These are phyloP conservation scores for Pouteria glomerata DNA, from an alignment of 148 eudicot species.

Conservation along the genomic window DNA sequence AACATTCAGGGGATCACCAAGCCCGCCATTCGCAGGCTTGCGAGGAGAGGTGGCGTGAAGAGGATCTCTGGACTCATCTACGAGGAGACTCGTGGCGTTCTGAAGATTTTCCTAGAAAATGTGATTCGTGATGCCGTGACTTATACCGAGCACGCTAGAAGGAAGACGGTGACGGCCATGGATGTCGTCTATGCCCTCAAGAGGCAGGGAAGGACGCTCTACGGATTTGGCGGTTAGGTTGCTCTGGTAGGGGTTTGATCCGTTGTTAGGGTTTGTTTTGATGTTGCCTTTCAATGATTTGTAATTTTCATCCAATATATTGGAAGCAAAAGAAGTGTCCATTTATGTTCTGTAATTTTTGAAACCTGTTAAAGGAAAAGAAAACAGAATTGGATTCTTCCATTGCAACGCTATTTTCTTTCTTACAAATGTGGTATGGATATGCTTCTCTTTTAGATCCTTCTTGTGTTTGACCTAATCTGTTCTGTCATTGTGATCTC, in stretches of 20 bases:
- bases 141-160: constrained; percentile 42
- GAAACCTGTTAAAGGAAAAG: too few species aligned
- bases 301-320: background rate
- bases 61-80: constrained; percentile 41
- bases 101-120: constrained; percentile 43
- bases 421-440: too few species aligned
- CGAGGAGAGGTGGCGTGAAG: constrained; percentile 44
- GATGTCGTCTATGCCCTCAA: constrained; percentile 46
- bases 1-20: constrained; percentile 51
- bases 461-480: too few species aligned
- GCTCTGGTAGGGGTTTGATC: background rate
- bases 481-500: too few species aligned
- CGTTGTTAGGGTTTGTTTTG: background rate
- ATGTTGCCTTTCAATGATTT: background rate
- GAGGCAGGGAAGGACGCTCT: constrained; percentile 55
- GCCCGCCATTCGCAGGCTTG: constrained; percentile 38
- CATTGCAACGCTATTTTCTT: too few species aligned
- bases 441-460: too few species aligned
- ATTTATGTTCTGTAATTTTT: too few species aligned
- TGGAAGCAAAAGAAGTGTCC: too few species aligned
- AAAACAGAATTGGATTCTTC: too few species aligned
- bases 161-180: constrained; percentile 53
- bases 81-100: constrained; percentile 43
- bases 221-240: constrained; percentile 39
- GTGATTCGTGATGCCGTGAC: constrained; percentile 46